These are phyloP conservation scores for Endoconidiophora polonica DNA, from an alignment of 2,329 filamentous ascomycete genomes.

Conservation along the genomic window DNA sequence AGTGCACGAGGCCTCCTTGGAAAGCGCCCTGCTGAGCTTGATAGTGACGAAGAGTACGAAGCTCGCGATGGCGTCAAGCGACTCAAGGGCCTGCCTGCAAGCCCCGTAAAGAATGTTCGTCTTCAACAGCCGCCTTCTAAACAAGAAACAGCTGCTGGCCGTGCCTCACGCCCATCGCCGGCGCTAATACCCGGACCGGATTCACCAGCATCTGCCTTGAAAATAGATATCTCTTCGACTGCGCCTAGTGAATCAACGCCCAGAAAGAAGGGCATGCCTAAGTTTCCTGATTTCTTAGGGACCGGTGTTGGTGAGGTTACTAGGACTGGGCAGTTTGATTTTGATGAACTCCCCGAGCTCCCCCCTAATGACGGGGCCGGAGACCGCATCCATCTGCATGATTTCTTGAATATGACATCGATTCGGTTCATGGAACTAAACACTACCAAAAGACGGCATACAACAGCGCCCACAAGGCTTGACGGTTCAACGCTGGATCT, in stretches of 20 bases:
- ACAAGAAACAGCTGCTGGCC: constrained; percentile 47
- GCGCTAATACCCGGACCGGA: constrained; percentile 20
- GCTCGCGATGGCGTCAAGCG: constrained; percentile 48
- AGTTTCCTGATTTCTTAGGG: constrained; percentile 4
- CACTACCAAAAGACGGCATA: constrained; percentile 86
- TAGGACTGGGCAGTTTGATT: constrained; percentile 18
- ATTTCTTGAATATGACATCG: constrained; percentile 87
- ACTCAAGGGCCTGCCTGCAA: constrained; percentile 53
- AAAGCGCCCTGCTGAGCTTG: constrained; percentile 57
- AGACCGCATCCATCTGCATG: constrained; percentile 60
- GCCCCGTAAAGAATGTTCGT: constrained; percentile 59
- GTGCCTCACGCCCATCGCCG: constrained; percentile 30
- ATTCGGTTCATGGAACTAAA: constrained; percentile 97
- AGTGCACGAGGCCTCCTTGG: constrained; percentile 58
- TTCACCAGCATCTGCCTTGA: constrained; percentile 20
- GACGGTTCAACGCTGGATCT: constrained; percentile 25
- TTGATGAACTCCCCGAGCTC: constrained; percentile 21
- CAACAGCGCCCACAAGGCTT: constrained; percentile 42
- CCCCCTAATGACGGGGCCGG: constrained; percentile 29
- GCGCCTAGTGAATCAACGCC: constrained; percentile 31
- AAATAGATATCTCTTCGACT: constrained; percentile 23
- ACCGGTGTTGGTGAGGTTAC: constrained; percentile 17
- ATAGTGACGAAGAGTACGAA: constrained; percentile 43
- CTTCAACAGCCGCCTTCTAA: constrained; percentile 53
- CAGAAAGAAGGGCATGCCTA: constrained; percentile 2